phyloP scores from a whole-genome alignment of 1,284 basidiomycete genomes.

The Leccinum colubrinum region DNA sequence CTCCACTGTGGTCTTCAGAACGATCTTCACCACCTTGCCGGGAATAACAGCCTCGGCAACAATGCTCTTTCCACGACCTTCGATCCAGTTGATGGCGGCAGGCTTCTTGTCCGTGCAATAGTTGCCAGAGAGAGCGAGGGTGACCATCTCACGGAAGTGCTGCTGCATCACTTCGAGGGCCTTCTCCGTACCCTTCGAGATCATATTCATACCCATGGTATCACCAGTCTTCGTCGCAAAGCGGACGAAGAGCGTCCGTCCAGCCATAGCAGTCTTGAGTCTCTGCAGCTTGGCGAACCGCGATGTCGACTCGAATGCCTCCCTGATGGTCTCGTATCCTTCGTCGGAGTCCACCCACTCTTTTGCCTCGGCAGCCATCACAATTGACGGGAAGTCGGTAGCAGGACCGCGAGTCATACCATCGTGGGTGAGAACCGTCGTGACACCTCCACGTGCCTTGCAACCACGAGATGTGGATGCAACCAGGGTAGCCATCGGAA shows the following conservation, averaged over 20 bases:
- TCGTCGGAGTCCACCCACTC: constrained; percentile 88
- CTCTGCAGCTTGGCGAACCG: constrained; percentile 84
- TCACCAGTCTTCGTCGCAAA: constrained; percentile 96
- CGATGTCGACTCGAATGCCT: constrained; percentile 93
- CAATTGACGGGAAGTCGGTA: constrained; percentile 89
- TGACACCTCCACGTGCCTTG: constrained; percentile 96
- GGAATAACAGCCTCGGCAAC: constrained; percentile 95
- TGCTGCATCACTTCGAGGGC: constrained; percentile 81
- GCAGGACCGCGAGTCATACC: constrained; percentile 99
- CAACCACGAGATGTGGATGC: constrained; percentile 97
- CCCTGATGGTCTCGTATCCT: constrained; percentile 76
- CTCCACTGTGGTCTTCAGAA: constrained; percentile 96
- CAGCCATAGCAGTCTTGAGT: constrained; percentile 86
- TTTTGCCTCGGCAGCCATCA: constrained; percentile 81
- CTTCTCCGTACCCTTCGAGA: constrained; percentile 91
- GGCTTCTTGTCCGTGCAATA: constrained; percentile 99
- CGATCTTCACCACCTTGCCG: constrained; percentile 83
- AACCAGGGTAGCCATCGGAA: constrained; percentile 99
- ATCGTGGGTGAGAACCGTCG: constrained; percentile 90
- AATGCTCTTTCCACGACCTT: constrained; percentile 96
- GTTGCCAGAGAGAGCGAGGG: constrained; percentile 95
- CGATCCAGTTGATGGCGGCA: constrained; percentile 99
- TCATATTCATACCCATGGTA: constrained; percentile 99
- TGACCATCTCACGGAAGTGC: constrained; percentile 90
- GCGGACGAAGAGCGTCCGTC: constrained; percentile 91